Evolutionary conservation across 2,329 filamentous ascomycete genomes (phyloP), one percentile per base, ranked within the genome.

Genomic region (Stemphylium lycopersici): DNA sequence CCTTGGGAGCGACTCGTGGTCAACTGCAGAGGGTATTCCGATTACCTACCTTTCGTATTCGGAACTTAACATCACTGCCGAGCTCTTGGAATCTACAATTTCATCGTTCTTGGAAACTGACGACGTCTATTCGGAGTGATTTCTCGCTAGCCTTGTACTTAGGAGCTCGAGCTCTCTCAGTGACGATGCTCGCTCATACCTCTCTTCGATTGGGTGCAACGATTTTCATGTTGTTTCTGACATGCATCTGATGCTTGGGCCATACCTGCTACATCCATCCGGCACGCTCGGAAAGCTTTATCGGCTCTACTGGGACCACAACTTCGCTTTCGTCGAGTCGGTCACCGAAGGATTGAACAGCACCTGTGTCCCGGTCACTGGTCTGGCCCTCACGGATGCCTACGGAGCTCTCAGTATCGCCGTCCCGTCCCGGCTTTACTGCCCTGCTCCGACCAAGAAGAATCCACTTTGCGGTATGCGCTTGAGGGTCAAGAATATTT

Each of bases 91-190:
- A 24, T 43, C 34, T 12, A 52, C 47, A 2, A 45, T 58, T 15
- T 34, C 26, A 31, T 40, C 26, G 6, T 48, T 40, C 16, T 18
- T 40, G 7, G 26, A 16, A 5, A 13, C 16, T 12, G 49, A 59
- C 32, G 52, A 56, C 52, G 58, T 59, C 6, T 59, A 52, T 33
- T 48, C 52, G 12, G 46, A 59, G 29, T 37, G 24, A 2, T 54
- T 52, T 16, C 42, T 59, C 16, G 22, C 24, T 10, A 59, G 39
- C 16, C 15, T 59, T n/a, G 46, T 59, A 6, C 37, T 61, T 26
- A 49, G 41, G 22, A 24, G 22, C 22, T 4, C 22, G 22, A 24
- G 22, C 22, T 24, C 22, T 6, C 22, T 24, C 22, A 24, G 22
- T 24, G 6, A 24, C 6, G 22, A 6, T 24, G 22, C 22, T 24